Percentiles rank a stretch among this genome's conserved stretches.
phyloP scores from a whole-genome alignment of 805 yeast species.

The Pichia gijzeniarum region DNA sequence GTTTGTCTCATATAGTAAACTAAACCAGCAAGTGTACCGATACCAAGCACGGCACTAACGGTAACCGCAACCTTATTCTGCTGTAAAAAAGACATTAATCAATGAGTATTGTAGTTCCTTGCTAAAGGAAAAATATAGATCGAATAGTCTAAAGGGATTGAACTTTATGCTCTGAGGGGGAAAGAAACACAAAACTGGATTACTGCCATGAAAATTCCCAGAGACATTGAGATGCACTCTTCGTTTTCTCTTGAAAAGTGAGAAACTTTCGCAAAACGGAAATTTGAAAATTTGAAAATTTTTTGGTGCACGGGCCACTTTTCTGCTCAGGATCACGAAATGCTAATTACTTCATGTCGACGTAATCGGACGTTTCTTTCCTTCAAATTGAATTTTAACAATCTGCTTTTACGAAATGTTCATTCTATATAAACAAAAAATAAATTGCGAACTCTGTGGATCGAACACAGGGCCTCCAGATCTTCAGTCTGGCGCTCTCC shows the following conservation, averaged over 20 bases:
- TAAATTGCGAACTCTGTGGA: conserved; percentile 17
- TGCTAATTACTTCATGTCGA: too few relatives aligned
- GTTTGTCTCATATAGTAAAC: conserved; percentile 36
- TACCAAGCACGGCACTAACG: conserved; percentile 45
- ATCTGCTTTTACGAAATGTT: too few relatives aligned
- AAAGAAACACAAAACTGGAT: too few relatives aligned
- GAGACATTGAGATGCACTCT: too few relatives aligned
- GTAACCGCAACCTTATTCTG: conserved; percentile 46
- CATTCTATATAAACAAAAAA: not conserved
- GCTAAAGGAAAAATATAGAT: not conserved
- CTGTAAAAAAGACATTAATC: conserved; percentile 33
- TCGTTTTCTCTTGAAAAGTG: too few relatives aligned
- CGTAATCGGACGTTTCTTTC: too few relatives aligned
- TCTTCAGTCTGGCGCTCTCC: conserved; percentile 23
- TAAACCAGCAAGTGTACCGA: conserved; percentile 43
- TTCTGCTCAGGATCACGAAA: too few relatives aligned
- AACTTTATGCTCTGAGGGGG: too few relatives aligned
- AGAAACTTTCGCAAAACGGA: too few relatives aligned
- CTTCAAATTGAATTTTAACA: too few relatives aligned
- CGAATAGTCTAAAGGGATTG: not conserved
- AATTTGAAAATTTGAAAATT: not conserved
- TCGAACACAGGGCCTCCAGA: conserved; percentile 22
- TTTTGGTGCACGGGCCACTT: conserved; percentile 1
- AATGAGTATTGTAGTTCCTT: too few relatives aligned
- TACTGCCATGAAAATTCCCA: too few relatives aligned